These are phyloP conservation scores for Cardamine chenopodiifolia DNA, from an alignment of 345 rosid genomes.

Conservation along the genomic window DNA sequence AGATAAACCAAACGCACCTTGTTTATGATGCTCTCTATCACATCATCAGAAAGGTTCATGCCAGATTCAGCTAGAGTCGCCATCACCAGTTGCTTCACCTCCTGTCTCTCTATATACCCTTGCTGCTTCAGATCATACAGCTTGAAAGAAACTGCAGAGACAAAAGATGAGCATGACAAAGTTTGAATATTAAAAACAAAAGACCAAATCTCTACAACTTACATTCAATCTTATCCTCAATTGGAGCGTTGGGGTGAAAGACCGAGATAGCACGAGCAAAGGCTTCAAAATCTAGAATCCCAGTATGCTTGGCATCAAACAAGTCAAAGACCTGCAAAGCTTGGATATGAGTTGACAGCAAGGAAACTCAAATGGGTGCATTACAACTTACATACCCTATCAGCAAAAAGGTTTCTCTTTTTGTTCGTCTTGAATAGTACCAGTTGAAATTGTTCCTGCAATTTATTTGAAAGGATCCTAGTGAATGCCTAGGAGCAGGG, in stretches of 20 bases:
- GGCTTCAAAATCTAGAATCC: constrained; percentile 75
- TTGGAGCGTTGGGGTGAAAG: constrained; percentile 76
- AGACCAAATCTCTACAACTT: constrained; percentile 33
- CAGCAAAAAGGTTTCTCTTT: constrained; percentile 63
- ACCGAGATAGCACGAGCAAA: constrained; percentile 80
- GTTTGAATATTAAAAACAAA: neutral
- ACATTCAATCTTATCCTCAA: constrained; percentile 81
- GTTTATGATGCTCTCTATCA: constrained; percentile 74
- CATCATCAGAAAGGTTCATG: constrained; percentile 74
- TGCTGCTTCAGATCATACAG: constrained; percentile 83
- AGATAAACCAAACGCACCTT: constrained; percentile 50
- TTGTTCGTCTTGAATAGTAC: constrained; percentile 59
- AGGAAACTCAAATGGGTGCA: neutral
- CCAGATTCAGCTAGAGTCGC: constrained; percentile 83
- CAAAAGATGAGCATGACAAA: constrained; percentile 6
- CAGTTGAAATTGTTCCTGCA: constrained; percentile 65
- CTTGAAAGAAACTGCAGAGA: constrained; percentile 76
- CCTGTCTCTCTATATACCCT: constrained; percentile 82
- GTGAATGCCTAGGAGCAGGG: neutral
- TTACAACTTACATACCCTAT: constrained; percentile 48
- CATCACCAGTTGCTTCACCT: constrained; percentile 73
- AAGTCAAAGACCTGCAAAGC: constrained; percentile 74
- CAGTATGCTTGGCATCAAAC: constrained; percentile 80
- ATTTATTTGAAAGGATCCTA: neutral
- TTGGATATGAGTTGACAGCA: constrained; percentile 18